Evolutionary conservation across 805 yeast genomes (phyloP), one percentile per base, ranked within the genome.

Genomic region (Yarrowia sp.): DNA sequence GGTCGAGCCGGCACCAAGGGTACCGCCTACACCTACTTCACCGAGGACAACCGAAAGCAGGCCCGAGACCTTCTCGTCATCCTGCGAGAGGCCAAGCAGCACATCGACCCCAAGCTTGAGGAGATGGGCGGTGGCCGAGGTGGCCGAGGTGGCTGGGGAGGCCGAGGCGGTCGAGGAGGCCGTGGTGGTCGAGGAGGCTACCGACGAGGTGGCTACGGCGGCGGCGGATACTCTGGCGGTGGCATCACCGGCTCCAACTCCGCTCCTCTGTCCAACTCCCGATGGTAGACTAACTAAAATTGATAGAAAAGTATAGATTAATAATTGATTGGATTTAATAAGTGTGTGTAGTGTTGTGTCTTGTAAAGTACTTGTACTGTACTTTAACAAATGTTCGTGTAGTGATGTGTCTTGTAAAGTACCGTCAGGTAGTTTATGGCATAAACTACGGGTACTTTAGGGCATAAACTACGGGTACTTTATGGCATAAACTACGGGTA

Each of bases 1-100:
- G 99, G 99, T 76, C 90, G 99, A 84, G 99, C 97, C 68, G 98
- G 98, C 76, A 86, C 91, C 66, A 81, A 82, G 66, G 99, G 99
- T 83, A 92, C 94, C 65, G 97, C 99, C 62, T 84, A 91, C 68
- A 90, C 98, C 8, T 84, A 93, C 76, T 94, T 94, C 83, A 90
- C 97, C 64, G 88, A 84, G 67, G 92, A 81, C 67, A 90, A 91
- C 81, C 80, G 90, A 69, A 84, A 87, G 78, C 83, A 91, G 77
- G 97, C 98, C 69, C 88, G 89, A 70, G 94, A 90, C 71, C 82
- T 94, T 73, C 83, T 93, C 71, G 86, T 88, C 71, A 92, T 94
- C 71, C 82, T 94, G 81, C 84, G 86, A 76, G 99, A 94, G 82
- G 99, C 99, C 67, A 88, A 93, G 74, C 99, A 94, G 78, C 81